These are phyloP conservation scores for Rosa persica DNA, from an alignment of 306 rosid species.

Conservation along the genomic window DNA sequence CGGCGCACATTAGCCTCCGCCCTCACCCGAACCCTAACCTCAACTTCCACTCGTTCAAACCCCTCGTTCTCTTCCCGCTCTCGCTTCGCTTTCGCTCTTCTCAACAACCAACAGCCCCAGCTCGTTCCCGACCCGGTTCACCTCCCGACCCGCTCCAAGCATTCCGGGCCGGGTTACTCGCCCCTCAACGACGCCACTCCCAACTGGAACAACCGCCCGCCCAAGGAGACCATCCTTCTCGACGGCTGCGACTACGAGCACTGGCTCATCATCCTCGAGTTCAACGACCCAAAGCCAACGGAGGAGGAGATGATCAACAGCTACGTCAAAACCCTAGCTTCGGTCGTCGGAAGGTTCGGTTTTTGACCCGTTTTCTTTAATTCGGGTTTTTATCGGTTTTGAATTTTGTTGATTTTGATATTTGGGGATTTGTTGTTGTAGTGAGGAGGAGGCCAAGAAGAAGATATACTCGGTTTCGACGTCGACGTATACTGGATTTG, in stretches of 20 bases:
- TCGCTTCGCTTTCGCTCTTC: slow-evolving; percentile 44
- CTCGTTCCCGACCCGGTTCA: slow-evolving; percentile 23
- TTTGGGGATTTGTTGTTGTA: slow-evolving; percentile 15
- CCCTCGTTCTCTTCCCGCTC: slow-evolving; percentile 37
- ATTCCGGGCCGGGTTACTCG: slow-evolving; percentile 76
- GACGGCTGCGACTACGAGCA: slow-evolving; percentile 97
- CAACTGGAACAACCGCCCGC: slow-evolving; percentile 92
- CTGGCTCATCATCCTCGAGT: slow-evolving; percentile 90
- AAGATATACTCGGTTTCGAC: slow-evolving; percentile 90
- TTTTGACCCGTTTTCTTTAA: not conserved
- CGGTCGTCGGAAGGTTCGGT: slow-evolving; percentile 69
- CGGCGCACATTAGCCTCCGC: slow-evolving; percentile 59
- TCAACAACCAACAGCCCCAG: slow-evolving; percentile 30
- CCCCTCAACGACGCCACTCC: slow-evolving; percentile 80
- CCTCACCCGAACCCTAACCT: slow-evolving; percentile 33
- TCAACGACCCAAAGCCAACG: slow-evolving; percentile 62
- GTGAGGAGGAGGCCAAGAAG: slow-evolving; percentile 90
- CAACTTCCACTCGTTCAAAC: slow-evolving; percentile 25
- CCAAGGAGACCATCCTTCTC: slow-evolving; percentile 81
- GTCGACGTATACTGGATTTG: slow-evolving; percentile 71
- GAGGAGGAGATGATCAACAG: slow-evolving; percentile 75
- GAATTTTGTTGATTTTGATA: not conserved
- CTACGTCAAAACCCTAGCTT: slow-evolving; percentile 78
- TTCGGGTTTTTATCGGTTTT: not conserved
- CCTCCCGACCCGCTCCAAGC: slow-evolving; percentile 40